A percentile compares a stretch with the other conserved stretches of the same genome.
Conservation (phyloP, 2,329 filamentous ascomycete genomes). For the Penicillium italicum region DNA sequence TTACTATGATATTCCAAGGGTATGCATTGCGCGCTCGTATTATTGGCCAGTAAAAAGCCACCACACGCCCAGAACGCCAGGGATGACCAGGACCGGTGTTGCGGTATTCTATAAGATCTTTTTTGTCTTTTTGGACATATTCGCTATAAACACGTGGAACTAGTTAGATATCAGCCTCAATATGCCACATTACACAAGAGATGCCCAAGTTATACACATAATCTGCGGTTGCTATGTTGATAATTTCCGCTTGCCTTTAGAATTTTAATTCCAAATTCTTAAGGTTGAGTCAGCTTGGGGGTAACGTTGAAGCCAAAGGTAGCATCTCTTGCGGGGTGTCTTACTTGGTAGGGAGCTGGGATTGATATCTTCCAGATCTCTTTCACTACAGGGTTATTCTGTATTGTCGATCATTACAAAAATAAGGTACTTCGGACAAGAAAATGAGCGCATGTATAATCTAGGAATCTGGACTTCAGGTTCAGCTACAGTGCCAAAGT, state of each 20-base stretch:
- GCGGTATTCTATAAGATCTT: not conserved
- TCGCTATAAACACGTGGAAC: not conserved
- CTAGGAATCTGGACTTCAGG: conserved; percentile 4
- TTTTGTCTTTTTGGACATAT: not conserved
- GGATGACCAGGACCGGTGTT: not conserved
- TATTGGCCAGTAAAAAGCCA: not conserved
- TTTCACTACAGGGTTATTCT: not conserved
- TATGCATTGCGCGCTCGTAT: not conserved
- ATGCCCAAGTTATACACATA: not conserved
- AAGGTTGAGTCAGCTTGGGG: conserved; percentile 2
- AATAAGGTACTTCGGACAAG: not conserved
- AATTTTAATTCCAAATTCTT: not conserved
- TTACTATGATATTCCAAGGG: not conserved
- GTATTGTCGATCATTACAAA: conserved; percentile 1
- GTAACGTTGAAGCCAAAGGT: conserved; percentile 6
- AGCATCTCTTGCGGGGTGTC: not conserved
- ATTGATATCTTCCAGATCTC: not conserved
- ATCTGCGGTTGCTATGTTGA: not conserved
- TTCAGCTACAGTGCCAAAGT: conserved; percentile 3
- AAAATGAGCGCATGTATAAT: not conserved
- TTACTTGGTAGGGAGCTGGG: not conserved
- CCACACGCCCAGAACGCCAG: not conserved
- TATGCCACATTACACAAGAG: not conserved
- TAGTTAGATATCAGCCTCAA: no score
- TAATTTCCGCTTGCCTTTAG: no score